Base-by-base conservation (phyloP, 192 early-diverging fungal species). In the Entomortierella parvispora region DNA sequence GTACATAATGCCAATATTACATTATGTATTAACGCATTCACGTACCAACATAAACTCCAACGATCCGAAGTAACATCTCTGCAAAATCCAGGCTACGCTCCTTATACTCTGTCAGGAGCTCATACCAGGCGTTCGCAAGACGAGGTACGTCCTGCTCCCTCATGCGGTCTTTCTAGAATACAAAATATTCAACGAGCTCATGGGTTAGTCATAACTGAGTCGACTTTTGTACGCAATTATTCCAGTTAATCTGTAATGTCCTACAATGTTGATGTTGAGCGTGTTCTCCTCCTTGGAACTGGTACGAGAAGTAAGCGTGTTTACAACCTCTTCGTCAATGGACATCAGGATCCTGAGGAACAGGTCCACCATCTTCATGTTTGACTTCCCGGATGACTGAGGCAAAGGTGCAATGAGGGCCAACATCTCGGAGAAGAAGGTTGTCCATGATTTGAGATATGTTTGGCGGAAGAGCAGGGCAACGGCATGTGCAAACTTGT, bases 321-420 rank as follows among this genome's bases (percentile, higher is more conserved):
- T 91, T 40, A 92, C 94, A 69, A 98, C 87, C 68, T 96, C 93
- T 33, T 96, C 95, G 78, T 98, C 93, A 28, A 98, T 91, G 6
- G 90, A 88, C 40, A 86, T 68, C 43, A 90, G 86, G 29, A 97
- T 82, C 57, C 90, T 89, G 62, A 97, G 82, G 70, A 97, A 89
- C 51, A 94, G 83, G 65, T 95, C 91, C 44, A 90, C 74, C 60
- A 87, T 84, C 11, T 84, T 82, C 31, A 69, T 69, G 50, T 87
- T 86, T 22, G 82, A 79, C n/a, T 80, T 71, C 22, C 69, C 77
- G 10, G 80, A 71, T 17, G 84, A 82, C 20, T 80, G 75, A 40
- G 80, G 80, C 43, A 83, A 69, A 14, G 88, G 85, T 25, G 69
- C 70, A 23, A 92, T 65, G 60, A 95, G 74, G 9, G 83, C 72